These are phyloP conservation scores for Diplocarpon rosae DNA, from an alignment of 2,329 filamentous ascomycete genomes.

Conservation along the genomic window DNA sequence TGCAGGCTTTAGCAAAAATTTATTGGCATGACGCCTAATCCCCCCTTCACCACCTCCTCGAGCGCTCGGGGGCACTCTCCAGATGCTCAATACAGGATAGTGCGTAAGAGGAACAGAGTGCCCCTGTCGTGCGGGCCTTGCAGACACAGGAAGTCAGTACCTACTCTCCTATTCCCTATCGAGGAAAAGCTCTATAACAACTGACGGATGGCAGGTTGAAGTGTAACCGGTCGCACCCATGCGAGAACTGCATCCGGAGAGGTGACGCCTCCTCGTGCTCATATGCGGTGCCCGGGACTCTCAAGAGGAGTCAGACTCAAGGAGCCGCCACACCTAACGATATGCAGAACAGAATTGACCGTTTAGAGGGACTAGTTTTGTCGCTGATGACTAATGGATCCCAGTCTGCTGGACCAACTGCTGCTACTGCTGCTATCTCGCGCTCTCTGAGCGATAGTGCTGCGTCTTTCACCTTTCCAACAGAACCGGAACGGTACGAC, in stretches of 20 bases:
- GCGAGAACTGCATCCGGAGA: constrained; percentile 88
- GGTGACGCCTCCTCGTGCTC: constrained; percentile 72
- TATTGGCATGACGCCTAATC: constrained; percentile 58
- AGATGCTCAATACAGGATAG: constrained; percentile 75
- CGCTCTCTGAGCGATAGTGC: constrained; percentile 29
- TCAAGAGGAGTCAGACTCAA: constrained; percentile 63
- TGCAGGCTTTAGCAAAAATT: constrained; percentile 10
- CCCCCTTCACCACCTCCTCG: constrained; percentile 68
- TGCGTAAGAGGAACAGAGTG: constrained; percentile 84
- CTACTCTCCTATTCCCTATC: constrained; percentile 6
- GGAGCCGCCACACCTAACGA: constrained; percentile 66
- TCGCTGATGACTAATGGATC: constrained; percentile 87
- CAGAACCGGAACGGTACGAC: constrained; percentile 42
- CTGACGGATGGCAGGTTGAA: constrained; percentile 52
- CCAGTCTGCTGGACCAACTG: constrained; percentile 49
- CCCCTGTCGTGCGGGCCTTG: constrained; percentile 88
- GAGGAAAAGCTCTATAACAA: not conserved
- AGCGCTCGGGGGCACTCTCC: constrained; percentile 65
- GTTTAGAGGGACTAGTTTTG: constrained; percentile 81
- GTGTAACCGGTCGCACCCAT: constrained; percentile 85
- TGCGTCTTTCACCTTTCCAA: constrained; percentile 19
- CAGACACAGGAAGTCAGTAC: constrained; percentile 72
- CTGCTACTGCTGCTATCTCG: constrained; percentile 35
- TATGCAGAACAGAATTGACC: constrained; percentile 97
- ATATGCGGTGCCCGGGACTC: constrained; percentile 60